Evolutionary conservation across 1,284 basidiomycete species (phyloP).

Genomic region (Fomitopsis palustris): DNA sequence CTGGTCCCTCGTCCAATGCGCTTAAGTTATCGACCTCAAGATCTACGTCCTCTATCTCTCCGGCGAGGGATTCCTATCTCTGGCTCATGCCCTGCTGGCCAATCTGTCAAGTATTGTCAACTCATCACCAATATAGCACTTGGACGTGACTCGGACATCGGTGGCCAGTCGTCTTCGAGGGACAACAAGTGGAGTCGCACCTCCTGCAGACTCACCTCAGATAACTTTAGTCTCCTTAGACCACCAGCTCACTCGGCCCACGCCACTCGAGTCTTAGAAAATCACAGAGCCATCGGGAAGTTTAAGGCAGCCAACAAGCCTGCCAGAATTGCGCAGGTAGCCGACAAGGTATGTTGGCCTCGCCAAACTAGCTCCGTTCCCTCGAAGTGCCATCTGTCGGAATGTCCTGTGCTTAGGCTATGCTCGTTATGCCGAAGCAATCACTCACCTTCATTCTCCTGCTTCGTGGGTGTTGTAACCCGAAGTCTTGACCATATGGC

Average conservation of each 20-base stretch:
- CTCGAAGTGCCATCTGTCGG: background rate
- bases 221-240: slow-evolving; percentile 14
- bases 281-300: slow-evolving; percentile 95
- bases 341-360: slow-evolving; percentile 56
- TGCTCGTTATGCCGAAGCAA: too few species aligned
- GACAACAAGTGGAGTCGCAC: slow-evolving; percentile 25
- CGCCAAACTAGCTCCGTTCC: too few species aligned
- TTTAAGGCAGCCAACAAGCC: slow-evolving; percentile 92
- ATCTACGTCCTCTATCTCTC: slow-evolving; percentile 87
- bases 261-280: slow-evolving; percentile 74
- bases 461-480: too few species aligned
- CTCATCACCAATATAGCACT: slow-evolving; percentile 62
- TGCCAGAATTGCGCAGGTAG: slow-evolving; percentile 70
- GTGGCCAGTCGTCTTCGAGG: slow-evolving; percentile 54
- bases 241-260: slow-evolving; percentile 39
- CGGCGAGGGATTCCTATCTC: slow-evolving; percentile 66
- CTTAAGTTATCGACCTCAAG: slow-evolving; percentile 87
- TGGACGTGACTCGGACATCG: slow-evolving; percentile 59
- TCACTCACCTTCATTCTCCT: too few species aligned
- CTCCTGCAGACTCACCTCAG: background rate
- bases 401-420: too few species aligned
- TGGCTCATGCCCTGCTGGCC: slow-evolving; percentile 71
- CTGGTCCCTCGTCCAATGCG: slow-evolving; percentile 82
- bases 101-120: slow-evolving; percentile 72
- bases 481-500: too few species aligned